Percentiles rank a stretch among this genome's conserved stretches.
These are phyloP conservation scores for Neurospora sp. DNA, from an alignment of 495 filamentous ascomycete species.

Conservation along the genomic window DNA sequence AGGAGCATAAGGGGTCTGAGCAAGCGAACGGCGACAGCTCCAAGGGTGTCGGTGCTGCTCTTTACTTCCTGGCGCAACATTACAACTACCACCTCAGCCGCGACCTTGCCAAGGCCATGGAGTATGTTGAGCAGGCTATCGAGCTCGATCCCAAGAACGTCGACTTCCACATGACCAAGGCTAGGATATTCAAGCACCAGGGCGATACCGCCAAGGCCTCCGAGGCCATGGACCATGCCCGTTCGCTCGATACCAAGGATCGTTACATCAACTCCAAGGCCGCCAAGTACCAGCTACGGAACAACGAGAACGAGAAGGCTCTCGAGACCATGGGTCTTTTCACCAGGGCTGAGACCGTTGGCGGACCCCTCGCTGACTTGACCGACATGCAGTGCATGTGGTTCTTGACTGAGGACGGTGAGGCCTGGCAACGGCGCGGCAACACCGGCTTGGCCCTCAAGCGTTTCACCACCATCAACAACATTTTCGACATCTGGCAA, in stretches of 20 bases:
- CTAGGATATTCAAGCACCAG: slow-evolving; percentile 87
- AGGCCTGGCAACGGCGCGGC: slow-evolving; percentile 75
- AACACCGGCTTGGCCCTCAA: slow-evolving; percentile 83
- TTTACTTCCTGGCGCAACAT: slow-evolving; percentile 93
- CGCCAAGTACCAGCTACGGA: slow-evolving; percentile 92
- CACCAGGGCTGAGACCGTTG: slow-evolving; percentile 74
- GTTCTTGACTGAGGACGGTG: slow-evolving; percentile 92
- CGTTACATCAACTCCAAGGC: slow-evolving; percentile 98
- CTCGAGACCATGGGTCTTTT: slow-evolving; percentile 89
- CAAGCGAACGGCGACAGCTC: slow-evolving; percentile 43
- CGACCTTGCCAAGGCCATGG: slow-evolving; percentile 68
- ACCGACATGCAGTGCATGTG: slow-evolving; percentile 98
- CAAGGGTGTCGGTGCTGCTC: slow-evolving; percentile 63
- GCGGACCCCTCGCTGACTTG: slow-evolving; percentile 81
- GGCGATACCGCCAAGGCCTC: slow-evolving; percentile 74
- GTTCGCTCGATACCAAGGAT: slow-evolving; percentile 75
- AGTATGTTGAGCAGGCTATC: slow-evolving; percentile 76
- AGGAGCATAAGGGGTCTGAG: slow-evolving; percentile 36
- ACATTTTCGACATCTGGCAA: slow-evolving; percentile 94
- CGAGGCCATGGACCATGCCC: slow-evolving; percentile 79
- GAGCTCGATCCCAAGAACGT: slow-evolving; percentile 66
- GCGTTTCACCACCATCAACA: slow-evolving; percentile 72
- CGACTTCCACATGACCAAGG: slow-evolving; percentile 92
- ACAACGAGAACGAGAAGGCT: slow-evolving; percentile 77
- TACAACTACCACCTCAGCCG: slow-evolving; percentile 89